Base-by-base conservation (phyloP, 208 protist species). In the Crithidia fasciculata region DNA sequence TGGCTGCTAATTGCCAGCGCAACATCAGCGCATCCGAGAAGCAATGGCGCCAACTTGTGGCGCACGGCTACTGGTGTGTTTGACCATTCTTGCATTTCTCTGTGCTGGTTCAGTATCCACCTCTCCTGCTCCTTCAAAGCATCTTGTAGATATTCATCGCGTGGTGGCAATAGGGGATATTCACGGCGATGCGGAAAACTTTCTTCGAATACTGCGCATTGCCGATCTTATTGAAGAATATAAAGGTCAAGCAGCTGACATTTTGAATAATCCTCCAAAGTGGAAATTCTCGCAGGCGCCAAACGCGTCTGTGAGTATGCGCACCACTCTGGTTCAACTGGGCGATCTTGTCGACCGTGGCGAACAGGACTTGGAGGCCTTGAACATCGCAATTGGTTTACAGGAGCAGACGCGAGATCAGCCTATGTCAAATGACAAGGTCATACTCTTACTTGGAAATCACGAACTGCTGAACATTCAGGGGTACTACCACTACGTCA, bases 381-480 rank as follows among this genome's bases (percentile, higher is more conserved):
- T 92, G 43, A 81, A 86, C 54, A 81, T 93, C 54, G 82, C 78
- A 28, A 80, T 86, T 47, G 67, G 72, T 45, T 80, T 93, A 77
- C 75, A 88, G 49, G 81, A 71, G 71, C 82, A 43, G 49, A 84
- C 56, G 45, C 54, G 18, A 76, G 55, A 63, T 12, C 60, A 63
- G 13, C 76, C 54, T 0, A 70, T 47, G 0, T 53, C 58, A 10
- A 5, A 65, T 15, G 90, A 91, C 65, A 83, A 88, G 60, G 77
- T 97, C 8, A 76, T 94, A 19, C 54, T 91, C 8, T 62, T 97
- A 43, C 61, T 97, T 39, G 93, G 93, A 40, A 97, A 97, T 76
- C 93, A 97, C 71, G 90, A 97, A 66, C 62, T 96, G 50, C 77
- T 97, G 65, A 96, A 95, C 60, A 60, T 97, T 63, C 79, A 91